Conservation (phyloP, 169 alveolate species). For the Plasmodium berghei region DNA sequence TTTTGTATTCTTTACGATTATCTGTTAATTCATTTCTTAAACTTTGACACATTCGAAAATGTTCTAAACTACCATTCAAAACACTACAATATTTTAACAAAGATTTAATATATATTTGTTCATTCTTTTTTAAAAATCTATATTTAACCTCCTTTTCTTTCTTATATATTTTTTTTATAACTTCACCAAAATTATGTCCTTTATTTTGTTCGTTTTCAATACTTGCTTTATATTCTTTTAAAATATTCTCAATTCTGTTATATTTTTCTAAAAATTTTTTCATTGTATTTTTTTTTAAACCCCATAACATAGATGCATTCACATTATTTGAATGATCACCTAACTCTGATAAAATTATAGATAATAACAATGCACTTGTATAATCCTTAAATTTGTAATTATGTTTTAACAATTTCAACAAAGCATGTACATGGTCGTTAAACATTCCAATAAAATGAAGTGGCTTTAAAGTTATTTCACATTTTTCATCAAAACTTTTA, state of each 20-base stretch:
- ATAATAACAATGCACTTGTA: slow-evolving; percentile 85
- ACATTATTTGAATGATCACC: slow-evolving; percentile 90
- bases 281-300: slow-evolving; percentile 63
- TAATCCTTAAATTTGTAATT: slow-evolving; percentile 80
- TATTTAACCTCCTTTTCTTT: slow-evolving; percentile 32
- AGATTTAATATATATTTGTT: neutral
- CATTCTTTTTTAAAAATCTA: neutral
- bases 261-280: slow-evolving; percentile 38
- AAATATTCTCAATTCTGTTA: slow-evolving; percentile 26
- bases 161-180: slow-evolving; percentile 17
- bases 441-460: slow-evolving; percentile 82
- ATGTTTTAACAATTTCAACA: slow-evolving; percentile 69
- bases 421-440: slow-evolving; percentile 71
- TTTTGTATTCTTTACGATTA: no score
- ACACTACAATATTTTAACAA: slow-evolving; percentile 19
- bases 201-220: neutral
- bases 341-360: slow-evolving; percentile 88
- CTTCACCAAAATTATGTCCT: neutral
- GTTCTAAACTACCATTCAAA: neutral
- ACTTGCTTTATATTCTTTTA: neutral
- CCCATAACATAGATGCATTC: slow-evolving; percentile 87
- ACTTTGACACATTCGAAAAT: slow-evolving; percentile 2
- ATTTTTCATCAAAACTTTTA: slow-evolving; percentile 80
- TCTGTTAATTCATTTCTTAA: neutral
- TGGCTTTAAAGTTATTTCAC: slow-evolving; percentile 80